Evolutionary conservation across 805 yeast species (phyloP).

Genomic region (Helenozyma baotianmanensis): DNA sequence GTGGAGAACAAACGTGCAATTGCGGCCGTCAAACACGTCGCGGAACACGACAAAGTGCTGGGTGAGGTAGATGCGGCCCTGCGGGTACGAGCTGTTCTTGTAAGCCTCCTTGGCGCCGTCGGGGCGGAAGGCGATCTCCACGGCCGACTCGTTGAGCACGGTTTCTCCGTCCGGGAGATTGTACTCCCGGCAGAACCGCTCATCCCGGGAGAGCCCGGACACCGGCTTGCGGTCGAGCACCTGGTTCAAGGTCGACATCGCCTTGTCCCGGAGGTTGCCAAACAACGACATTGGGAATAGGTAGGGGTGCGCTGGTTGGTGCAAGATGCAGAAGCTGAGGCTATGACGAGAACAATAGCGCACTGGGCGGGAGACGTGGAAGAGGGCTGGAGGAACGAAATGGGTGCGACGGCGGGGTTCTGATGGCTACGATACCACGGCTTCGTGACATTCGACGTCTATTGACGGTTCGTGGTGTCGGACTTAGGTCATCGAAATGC

Average conservation of each 20-base stretch:
- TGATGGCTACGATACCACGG: no score
- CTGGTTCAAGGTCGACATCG: conserved; percentile 41
- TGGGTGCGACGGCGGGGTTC: no score
- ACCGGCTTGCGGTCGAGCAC: conserved; percentile 39
- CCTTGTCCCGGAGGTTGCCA: conserved; percentile 44
- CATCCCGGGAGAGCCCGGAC: conserved; percentile 57
- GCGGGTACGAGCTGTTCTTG: conserved; percentile 30
- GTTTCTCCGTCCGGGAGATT: conserved; percentile 68
- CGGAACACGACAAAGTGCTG: conserved; percentile 72
- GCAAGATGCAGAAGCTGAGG: no score
- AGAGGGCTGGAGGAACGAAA: neutral
- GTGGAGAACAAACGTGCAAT: conserved; percentile 67
- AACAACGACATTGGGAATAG: conserved; percentile 43
- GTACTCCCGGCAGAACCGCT: conserved; percentile 62
- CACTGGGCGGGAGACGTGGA: neutral
- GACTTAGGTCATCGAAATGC: no score
- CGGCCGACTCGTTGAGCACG: conserved; percentile 61
- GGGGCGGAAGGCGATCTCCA: conserved; percentile 44
- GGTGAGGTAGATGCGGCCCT: conserved; percentile 66
- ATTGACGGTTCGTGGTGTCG: no score
- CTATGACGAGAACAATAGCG: neutral
- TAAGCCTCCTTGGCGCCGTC: conserved; percentile 20
- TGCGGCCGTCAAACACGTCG: conserved; percentile 62
- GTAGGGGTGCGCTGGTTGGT: neutral
- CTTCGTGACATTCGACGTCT: no score